phyloP scores from a whole-genome alignment of 371 early-diverging fungal species.

The Thermomucor indicae-seudaticae region DNA sequence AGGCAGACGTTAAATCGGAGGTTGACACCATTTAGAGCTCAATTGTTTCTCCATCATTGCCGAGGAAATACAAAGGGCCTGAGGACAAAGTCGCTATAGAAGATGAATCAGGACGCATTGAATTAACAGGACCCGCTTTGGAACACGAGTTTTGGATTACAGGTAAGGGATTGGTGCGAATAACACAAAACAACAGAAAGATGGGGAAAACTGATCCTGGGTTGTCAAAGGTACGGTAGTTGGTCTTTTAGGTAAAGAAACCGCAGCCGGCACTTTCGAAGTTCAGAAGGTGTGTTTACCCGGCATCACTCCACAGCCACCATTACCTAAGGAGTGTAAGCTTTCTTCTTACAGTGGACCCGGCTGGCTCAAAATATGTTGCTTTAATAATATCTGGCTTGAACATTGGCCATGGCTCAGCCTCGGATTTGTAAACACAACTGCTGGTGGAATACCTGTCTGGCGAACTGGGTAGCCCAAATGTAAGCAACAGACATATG shows the following conservation, averaged over 20 bases:
- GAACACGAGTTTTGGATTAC: conserved; percentile 58
- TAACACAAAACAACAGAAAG: too few relatives aligned
- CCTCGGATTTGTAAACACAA: conserved; percentile 54
- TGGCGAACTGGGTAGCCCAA: conserved; percentile 68
- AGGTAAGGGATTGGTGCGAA: too few relatives aligned
- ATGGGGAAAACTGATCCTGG: too few relatives aligned
- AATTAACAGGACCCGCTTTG: conserved; percentile 52
- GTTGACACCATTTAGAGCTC: conserved; percentile 47
- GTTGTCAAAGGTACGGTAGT: conserved; percentile 70
- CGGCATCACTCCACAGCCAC: conserved; percentile 53
- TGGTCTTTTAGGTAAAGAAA: conserved; percentile 77
- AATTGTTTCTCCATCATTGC: conserved; percentile 56
- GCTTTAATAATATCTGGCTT: conserved; percentile 86
- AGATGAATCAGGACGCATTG: conserved; percentile 90
- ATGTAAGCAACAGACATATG: conserved; percentile 17
- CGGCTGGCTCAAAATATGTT: conserved; percentile 62
- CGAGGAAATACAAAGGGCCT: conserved; percentile 62
- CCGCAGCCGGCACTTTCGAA: conserved; percentile 69
- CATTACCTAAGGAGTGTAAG: not conserved
- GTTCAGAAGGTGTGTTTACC: conserved; percentile 80
- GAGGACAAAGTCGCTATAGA: conserved; percentile 70
- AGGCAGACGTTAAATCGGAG: not conserved
- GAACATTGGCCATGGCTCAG: conserved; percentile 48
- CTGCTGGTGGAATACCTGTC: conserved; percentile 74
- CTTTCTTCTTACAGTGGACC: too few relatives aligned